Percentiles rank a stretch among this genome's conserved stretches.
These are phyloP conservation scores for Cladosporium sp. DNA, from an alignment of 2,329 filamentous ascomycete genomes.

Conservation along the genomic window DNA sequence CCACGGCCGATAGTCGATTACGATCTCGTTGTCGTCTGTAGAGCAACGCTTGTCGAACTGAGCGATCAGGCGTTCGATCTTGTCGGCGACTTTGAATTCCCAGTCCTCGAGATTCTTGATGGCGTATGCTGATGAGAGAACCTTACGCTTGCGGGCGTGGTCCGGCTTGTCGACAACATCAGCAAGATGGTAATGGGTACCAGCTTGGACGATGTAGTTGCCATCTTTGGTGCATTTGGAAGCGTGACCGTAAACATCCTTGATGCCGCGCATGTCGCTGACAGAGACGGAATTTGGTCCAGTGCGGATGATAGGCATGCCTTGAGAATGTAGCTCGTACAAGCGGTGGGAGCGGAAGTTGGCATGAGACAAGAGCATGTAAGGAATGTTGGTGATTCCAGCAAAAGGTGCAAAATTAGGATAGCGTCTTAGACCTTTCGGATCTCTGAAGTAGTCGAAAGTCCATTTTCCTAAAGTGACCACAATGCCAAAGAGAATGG, in stretches of 20 bases:
- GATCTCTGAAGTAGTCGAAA: constrained; percentile 38
- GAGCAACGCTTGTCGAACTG: constrained; percentile 33
- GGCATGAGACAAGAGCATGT: constrained; percentile 38
- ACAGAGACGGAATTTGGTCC: constrained; percentile 45
- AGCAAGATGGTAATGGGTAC: constrained; percentile 32
- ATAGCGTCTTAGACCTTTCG: constrained; percentile 46
- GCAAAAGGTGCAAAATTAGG: constrained; percentile 41
- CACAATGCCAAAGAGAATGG: constrained; percentile 14
- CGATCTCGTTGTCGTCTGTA: constrained; percentile 24
- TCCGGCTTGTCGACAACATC: constrained; percentile 37
- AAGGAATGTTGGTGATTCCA: constrained; percentile 43
- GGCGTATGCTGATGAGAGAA: constrained; percentile 36
- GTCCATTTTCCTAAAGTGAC: constrained; percentile 19
- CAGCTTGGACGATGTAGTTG: constrained; percentile 28
- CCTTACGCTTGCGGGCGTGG: constrained; percentile 37
- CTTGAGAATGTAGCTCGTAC: constrained; percentile 39
- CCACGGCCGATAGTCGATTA: constrained; percentile 35
- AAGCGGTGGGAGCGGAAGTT: constrained; percentile 41
- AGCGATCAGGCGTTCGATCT: constrained; percentile 29
- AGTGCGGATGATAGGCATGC: constrained; percentile 40
- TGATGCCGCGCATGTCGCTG: constrained; percentile 35
- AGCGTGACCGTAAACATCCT: constrained; percentile 37
- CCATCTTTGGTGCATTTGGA: constrained; percentile 34
- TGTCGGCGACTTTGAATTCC: constrained; percentile 39
- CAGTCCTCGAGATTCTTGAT: constrained; percentile 37